These are phyloP conservation scores for Aspergillus pseudoviridinutans DNA, from an alignment of 2,329 filamentous ascomycete species.

Conservation along the genomic window DNA sequence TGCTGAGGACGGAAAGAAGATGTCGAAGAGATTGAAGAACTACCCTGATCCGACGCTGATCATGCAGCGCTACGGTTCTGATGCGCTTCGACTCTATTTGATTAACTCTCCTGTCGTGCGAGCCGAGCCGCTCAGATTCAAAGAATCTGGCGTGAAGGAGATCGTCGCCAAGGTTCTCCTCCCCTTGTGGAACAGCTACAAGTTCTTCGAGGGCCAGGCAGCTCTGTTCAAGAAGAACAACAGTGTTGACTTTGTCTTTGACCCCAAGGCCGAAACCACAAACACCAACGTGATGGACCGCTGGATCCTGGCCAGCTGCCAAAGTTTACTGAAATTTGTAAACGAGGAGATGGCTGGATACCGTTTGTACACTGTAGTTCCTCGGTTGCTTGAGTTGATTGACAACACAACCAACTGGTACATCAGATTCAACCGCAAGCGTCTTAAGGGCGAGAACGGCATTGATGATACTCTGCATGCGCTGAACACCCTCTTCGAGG, in stretches of 20 bases:
- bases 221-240: constrained; percentile 81
- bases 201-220: constrained; percentile 91
- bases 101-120: constrained; percentile 96
- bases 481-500: constrained; percentile 89
- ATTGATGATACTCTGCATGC: constrained; percentile 83
- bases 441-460: constrained; percentile 85
- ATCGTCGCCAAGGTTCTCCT: constrained; percentile 88
- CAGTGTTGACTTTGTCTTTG: constrained; percentile 70
- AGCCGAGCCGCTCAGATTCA: constrained; percentile 85
- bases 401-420: constrained; percentile 99
- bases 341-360: constrained; percentile 85
- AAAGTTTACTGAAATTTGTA: constrained; percentile 85
- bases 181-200: constrained; percentile 93
- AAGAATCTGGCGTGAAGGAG: constrained; percentile 88
- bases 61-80: constrained; percentile 84
- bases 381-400: constrained; percentile 74
- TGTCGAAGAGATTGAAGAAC: constrained; percentile 96
- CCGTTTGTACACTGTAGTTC: constrained; percentile 86
- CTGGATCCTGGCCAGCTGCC: constrained; percentile 90
- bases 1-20: constrained; percentile 95
- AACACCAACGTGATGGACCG: constrained; percentile 93
- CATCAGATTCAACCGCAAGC: constrained; percentile 87
- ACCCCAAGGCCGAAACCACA: constrained; percentile 67
- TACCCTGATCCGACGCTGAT: constrained; percentile 83
- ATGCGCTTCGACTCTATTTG: constrained; percentile 88